phyloP scores from a whole-genome alignment of 1,284 basidiomycete species.

The Neolentinus lepideus region DNA sequence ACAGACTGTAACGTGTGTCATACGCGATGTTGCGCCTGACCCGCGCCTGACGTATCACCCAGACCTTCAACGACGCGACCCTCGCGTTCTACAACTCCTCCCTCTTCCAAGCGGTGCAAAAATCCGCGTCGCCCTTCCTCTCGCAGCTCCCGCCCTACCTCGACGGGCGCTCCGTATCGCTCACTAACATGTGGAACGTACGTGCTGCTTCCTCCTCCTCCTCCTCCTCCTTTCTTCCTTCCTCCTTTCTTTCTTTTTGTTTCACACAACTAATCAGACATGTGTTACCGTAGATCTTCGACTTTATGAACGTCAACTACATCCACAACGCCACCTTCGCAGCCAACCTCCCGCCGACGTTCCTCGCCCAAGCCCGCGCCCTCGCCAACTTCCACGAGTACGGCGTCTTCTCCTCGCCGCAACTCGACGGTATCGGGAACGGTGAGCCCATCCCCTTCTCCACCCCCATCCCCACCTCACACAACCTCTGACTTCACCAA shows the following conservation, averaged over 20 bases:
- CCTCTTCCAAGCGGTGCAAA: constrained; percentile 28
- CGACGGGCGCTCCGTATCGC: constrained; percentile 30
- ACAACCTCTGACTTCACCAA: neutral
- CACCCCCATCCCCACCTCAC: neutral
- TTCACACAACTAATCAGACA: no score
- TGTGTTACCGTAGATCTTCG: constrained; percentile 42
- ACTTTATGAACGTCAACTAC: constrained; percentile 44
- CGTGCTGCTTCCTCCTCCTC: constrained; percentile 5
- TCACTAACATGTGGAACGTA: constrained; percentile 32
- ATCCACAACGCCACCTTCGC: constrained; percentile 37
- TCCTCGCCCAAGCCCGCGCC: constrained; percentile 30
- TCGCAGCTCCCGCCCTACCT: constrained; percentile 30
- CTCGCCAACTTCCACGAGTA: constrained; percentile 48
- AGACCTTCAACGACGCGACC: constrained; percentile 20
- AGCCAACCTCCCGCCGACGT: constrained; percentile 21
- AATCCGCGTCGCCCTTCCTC: constrained; percentile 30
- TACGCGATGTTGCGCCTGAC: no score
- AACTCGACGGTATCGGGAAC: constrained; percentile 34
- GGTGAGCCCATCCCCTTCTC: constrained; percentile 12
- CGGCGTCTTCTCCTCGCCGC: constrained; percentile 34
- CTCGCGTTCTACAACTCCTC: constrained; percentile 23
- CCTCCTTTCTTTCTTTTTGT: no score
- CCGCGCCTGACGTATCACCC: constrained; percentile 15
- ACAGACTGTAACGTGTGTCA: constrained; percentile 32
- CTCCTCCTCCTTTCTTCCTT: no score